Base-by-base conservation (phyloP, 441 rosid species). In the Arabidopsis hybrid region DNA sequence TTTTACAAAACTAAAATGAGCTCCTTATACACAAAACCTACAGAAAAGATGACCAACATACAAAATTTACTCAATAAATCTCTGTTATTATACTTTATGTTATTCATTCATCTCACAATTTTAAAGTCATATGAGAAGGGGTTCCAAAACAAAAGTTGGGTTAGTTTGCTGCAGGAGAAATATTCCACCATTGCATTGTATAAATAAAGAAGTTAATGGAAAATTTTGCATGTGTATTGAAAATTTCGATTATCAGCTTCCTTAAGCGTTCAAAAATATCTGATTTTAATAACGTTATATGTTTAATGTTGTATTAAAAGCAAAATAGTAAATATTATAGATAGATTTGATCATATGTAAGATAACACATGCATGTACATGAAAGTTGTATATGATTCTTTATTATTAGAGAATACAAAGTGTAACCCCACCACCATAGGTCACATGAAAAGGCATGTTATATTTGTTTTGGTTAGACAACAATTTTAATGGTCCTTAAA, bases 371-470 rank as follows among this genome's bases (percentile, higher is more conserved):
- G 26, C 6, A 71, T 31, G 45, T 61, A 62, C 26, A 21, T 36
- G 59, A 49, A 47, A 50, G 34, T 71, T 71, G 53, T 60, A 50
- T 60, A 71, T n/a, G 60, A 50, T 60, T 71, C 43, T 50, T 40
- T 51, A 71, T 69, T 35, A 21, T 32, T 4, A 50, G 21, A 61
- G 68, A 13, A 72, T 21, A 64, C 7, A 65, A 21, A 65, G n/a
- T 64, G 39, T 31, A 73, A 56, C 72, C 72, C 72, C 67, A 74
- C 72, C 78, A 74, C 53, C 60, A 73, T 65, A 4, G 57, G 60
- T 73, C 72, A 56, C 71, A 65, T 57, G 51, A 59, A 73, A 73
- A 58, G 66, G 52, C 72, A 56, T 73, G 78, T 74, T 66, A 65
- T 57, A 57, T 26, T 38, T 65, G 8, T 73, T 73, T 66, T 65